Evolutionary conservation across 1,139 yeast species (phyloP).

Genomic region (Yamadazyma atlantica): DNA sequence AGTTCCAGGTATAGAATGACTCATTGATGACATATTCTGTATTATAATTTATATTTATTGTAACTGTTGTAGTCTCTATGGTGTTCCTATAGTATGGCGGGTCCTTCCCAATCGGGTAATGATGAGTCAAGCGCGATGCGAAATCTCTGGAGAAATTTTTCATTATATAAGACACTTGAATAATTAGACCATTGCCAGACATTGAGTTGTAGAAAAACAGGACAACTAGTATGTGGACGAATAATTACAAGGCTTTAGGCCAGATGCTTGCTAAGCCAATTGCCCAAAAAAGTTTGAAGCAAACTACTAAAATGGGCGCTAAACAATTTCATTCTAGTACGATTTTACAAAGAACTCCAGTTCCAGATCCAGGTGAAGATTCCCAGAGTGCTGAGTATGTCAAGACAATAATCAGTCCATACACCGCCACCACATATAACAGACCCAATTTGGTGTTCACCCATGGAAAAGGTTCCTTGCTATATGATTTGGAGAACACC

Average conservation of each 20-base stretch:
- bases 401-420: conserved; percentile 46
- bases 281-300: not conserved
- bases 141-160: conserved; percentile 18
- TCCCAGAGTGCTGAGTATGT: conserved; percentile 34
- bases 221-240: too few relatives aligned
- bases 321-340: not conserved
- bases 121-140: conserved; percentile 41
- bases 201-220: too few relatives aligned
- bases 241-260: too few relatives aligned
- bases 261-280: not conserved
- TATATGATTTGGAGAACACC: conserved; percentile 77
- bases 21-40: too few relatives aligned
- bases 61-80: too few relatives aligned
- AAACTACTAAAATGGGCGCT: not conserved
- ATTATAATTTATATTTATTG: too few relatives aligned
- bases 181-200: too few relatives aligned
- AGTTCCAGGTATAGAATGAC: too few relatives aligned
- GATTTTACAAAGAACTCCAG: not conserved
- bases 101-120: conserved; percentile 25
- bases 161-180: too few relatives aligned
- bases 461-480: conserved; percentile 69
- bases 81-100: too few relatives aligned
- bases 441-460: conserved; percentile 72
- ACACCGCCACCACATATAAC: conserved; percentile 77
- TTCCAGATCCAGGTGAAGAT: conserved; percentile 11